A percentile compares a stretch with the other conserved stretches of the same genome.
Conservation (phyloP, 1,284 basidiomycete genomes). For the Tylopilus sp. region DNA sequence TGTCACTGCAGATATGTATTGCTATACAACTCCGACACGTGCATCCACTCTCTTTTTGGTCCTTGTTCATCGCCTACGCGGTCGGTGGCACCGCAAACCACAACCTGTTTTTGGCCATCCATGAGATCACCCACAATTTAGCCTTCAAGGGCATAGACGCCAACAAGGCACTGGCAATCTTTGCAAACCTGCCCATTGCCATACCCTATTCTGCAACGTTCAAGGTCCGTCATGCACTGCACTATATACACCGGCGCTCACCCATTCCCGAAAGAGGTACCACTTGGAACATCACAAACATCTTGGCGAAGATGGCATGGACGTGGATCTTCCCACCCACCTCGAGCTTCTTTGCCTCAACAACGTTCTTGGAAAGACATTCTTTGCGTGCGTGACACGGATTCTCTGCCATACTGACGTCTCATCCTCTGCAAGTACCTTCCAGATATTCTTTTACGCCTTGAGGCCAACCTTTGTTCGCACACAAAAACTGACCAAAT, state of each 20-base stretch:
- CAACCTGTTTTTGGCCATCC: conserved; percentile 95
- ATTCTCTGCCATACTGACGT: neutral
- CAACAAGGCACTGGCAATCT: conserved; percentile 87
- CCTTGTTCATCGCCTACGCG: conserved; percentile 79
- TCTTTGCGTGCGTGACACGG: conserved; percentile 78
- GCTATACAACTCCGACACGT: conserved; percentile 69
- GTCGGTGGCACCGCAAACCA: conserved; percentile 96
- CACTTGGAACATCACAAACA: conserved; percentile 96
- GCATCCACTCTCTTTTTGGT: conserved; percentile 67
- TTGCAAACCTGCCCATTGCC: conserved; percentile 91
- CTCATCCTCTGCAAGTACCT: conserved; percentile 59
- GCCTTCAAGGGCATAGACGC: conserved; percentile 83
- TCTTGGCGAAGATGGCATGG: conserved; percentile 93
- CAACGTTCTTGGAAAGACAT: conserved; percentile 96
- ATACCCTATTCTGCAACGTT: conserved; percentile 96
- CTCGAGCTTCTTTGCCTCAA: conserved; percentile 85
- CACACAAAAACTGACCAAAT: conserved; percentile 75
- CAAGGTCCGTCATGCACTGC: conserved; percentile 58
- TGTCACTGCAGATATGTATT: conserved; percentile 69
- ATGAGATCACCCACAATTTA: conserved; percentile 98
- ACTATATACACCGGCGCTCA: neutral
- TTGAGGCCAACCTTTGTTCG: conserved; percentile 94
- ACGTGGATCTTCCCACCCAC: conserved; percentile 89
- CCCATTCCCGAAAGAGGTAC: conserved; percentile 59
- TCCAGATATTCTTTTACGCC: conserved; percentile 98